These are phyloP conservation scores for Aureobasidium namibiae DNA, from an alignment of 2,329 filamentous ascomycete species.

Conservation along the genomic window DNA sequence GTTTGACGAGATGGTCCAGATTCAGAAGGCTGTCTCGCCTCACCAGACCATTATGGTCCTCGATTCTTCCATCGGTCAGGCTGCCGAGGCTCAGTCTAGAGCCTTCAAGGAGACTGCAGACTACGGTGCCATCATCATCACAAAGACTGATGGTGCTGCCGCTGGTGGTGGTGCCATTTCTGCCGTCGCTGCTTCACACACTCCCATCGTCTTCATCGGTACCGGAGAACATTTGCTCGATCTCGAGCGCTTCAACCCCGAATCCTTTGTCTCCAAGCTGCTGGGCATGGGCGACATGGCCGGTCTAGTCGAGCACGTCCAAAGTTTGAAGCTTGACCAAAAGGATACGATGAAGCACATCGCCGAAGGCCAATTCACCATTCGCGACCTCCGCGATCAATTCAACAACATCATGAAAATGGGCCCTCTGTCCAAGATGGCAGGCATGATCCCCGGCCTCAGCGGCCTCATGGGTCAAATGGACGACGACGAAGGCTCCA, in stretches of 20 bases:
- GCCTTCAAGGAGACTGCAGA: constrained; percentile 97
- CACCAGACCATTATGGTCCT: constrained; percentile 99
- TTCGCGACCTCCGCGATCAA: constrained; percentile 90
- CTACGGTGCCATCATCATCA: constrained; percentile 98
- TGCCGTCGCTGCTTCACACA: constrained; percentile 90
- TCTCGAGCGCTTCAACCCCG: constrained; percentile 82
- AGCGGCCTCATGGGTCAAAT: constrained; percentile 89
- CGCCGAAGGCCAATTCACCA: constrained; percentile 88
- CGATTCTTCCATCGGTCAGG: constrained; percentile 92
- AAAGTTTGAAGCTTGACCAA: constrained; percentile 88
- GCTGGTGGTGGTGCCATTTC: constrained; percentile 96
- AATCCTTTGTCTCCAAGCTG: constrained; percentile 88
- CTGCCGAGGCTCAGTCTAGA: constrained; percentile 86
- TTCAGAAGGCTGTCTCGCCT: constrained; percentile 79
- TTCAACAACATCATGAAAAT: constrained; percentile 99
- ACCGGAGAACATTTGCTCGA: constrained; percentile 97
- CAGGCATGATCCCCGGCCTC: constrained; percentile 96
- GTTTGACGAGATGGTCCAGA: constrained; percentile 97
- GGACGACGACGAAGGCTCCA: constrained; percentile 91
- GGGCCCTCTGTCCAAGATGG: constrained; percentile 95
- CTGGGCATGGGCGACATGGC: constrained; percentile 97
- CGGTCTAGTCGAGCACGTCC: constrained; percentile 90
- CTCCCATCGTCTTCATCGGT: constrained; percentile 95
- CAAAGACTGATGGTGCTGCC: constrained; percentile 94
- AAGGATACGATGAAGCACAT: constrained; percentile 99